phyloP scores from a whole-genome alignment of 2,329 filamentous ascomycete genomes.

The Diaporthe vexans region DNA sequence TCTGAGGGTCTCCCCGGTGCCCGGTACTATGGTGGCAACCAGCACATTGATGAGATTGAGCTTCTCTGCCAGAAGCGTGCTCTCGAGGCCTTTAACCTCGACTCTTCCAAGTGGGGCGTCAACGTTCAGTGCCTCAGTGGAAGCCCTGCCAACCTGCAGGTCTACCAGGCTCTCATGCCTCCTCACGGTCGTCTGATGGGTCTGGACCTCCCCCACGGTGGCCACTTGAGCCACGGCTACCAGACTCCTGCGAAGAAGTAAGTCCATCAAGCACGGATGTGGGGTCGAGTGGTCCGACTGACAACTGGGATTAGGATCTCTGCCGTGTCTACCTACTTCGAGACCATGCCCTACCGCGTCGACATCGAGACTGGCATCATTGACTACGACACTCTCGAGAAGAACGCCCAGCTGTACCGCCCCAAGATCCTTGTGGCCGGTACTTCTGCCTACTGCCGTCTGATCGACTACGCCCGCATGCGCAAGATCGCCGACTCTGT shows the following conservation, averaged over 20 bases:
- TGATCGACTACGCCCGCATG: conserved; percentile 98
- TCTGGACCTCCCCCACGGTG: conserved; percentile 92
- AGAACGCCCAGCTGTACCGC: conserved; percentile 91
- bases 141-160: conserved; percentile 96
- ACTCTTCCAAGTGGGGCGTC: conserved; percentile 94
- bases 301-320: conserved; percentile 75
- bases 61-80: conserved; percentile 94
- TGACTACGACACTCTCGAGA: conserved; percentile 93
- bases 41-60: conserved; percentile 98
- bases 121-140: conserved; percentile 97
- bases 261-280: conserved; percentile 49
- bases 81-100: conserved; percentile 89
- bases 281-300: conserved; percentile 5
- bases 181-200: conserved; percentile 98
- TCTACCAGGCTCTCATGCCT: conserved; percentile 97
- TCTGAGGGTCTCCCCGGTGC: conserved; percentile 98
- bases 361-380: conserved; percentile 93
- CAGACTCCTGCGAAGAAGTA: conserved; percentile 94
- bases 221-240: conserved; percentile 96
- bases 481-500: conserved; percentile 94
- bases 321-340: conserved; percentile 98
- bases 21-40: conserved; percentile 98
- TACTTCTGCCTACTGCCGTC: conserved; percentile 97
- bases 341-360: conserved; percentile 97
- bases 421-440: conserved; percentile 97